A percentile compares a stretch with the other conserved stretches of the same genome.
Conservation (phyloP, 768 basidiomycete species). For the Clitopilus hobsonii region DNA sequence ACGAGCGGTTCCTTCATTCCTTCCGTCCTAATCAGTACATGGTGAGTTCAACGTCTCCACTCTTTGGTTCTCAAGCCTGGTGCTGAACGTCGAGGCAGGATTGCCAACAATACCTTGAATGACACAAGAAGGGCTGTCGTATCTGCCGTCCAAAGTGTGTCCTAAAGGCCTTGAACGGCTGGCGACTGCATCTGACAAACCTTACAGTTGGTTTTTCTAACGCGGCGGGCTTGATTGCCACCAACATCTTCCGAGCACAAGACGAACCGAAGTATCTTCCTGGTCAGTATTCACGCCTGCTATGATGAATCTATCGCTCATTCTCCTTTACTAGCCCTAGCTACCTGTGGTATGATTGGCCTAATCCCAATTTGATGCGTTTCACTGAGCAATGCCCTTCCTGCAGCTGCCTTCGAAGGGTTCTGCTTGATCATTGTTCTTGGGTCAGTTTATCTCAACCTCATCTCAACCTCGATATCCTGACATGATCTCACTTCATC, state of each 20-base stretch:
- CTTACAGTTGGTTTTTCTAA: conserved; percentile 42
- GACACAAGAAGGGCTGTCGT: conserved; percentile 46
- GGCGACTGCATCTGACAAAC: background rate
- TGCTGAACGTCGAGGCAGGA: conserved; percentile 21
- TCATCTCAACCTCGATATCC: conserved; percentile 6
- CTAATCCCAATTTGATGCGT: background rate
- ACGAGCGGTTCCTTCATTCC: conserved; percentile 48
- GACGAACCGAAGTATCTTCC: conserved; percentile 48
- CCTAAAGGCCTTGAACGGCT: background rate
- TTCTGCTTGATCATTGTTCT: conserved; percentile 39
- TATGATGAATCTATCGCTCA: background rate
- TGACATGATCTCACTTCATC: background rate
- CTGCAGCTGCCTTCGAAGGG: conserved; percentile 39
- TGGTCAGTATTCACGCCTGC: background rate
- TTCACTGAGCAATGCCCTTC: background rate
- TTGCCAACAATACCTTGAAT: conserved; percentile 44
- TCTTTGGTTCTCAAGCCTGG: background rate
- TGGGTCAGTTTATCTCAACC: conserved; percentile 18
- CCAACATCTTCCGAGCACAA: conserved; percentile 46
- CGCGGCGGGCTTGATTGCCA: conserved; percentile 43
- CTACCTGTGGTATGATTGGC: conserved; percentile 33
- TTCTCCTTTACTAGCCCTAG: conserved; percentile 25
- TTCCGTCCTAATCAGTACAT: conserved; percentile 38
- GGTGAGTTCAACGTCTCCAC: conserved; percentile 22
- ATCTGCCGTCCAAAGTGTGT: conserved; percentile 42